These are phyloP conservation scores for Aspergillus sp. DNA, from an alignment of 2,329 filamentous ascomycete genomes.

Conservation along the genomic window DNA sequence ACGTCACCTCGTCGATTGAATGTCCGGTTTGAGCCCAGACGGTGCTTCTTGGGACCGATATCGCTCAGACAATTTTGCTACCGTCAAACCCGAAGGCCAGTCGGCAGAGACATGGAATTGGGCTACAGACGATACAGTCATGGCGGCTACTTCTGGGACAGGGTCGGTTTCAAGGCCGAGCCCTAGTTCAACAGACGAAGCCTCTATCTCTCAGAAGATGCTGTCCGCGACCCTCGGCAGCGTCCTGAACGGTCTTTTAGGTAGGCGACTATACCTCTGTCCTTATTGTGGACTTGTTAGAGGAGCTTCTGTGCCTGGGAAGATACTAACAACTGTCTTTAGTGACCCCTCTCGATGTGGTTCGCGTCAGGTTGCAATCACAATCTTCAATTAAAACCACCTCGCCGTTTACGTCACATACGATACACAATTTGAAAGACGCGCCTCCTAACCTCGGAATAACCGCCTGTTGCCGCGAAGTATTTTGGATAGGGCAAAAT, in stretches of 20 bases:
- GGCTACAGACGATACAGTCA: constrained; percentile 38
- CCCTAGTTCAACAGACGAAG: constrained; percentile 50
- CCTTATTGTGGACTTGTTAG: not conserved
- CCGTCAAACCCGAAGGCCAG: constrained; percentile 15
- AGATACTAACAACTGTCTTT: constrained; percentile 19
- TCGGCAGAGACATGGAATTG: constrained; percentile 36
- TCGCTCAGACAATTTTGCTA: constrained; percentile 23
- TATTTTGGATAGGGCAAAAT: constrained; percentile 92
- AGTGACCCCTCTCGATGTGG: constrained; percentile 97
- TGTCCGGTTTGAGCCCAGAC: constrained; percentile 31
- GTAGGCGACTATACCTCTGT: constrained; percentile 56
- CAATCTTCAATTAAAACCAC: constrained; percentile 64
- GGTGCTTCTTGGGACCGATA: constrained; percentile 31
- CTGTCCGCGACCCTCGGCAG: constrained; percentile 89
- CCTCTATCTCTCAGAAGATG: constrained; percentile 90
- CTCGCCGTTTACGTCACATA: constrained; percentile 60
- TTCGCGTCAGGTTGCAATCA: constrained; percentile 91
- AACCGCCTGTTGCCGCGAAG: constrained; percentile 92
- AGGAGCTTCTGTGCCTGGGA: not conserved
- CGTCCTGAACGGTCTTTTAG: constrained; percentile 83
- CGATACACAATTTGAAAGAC: constrained; percentile 60
- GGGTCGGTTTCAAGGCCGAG: constrained; percentile 25
- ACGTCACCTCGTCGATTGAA: constrained; percentile 25
- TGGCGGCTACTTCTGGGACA: constrained; percentile 37
- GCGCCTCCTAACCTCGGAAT: constrained; percentile 86